Conservation (phyloP, 164 flowering plant genomes). For the Magnolia officinalis region DNA sequence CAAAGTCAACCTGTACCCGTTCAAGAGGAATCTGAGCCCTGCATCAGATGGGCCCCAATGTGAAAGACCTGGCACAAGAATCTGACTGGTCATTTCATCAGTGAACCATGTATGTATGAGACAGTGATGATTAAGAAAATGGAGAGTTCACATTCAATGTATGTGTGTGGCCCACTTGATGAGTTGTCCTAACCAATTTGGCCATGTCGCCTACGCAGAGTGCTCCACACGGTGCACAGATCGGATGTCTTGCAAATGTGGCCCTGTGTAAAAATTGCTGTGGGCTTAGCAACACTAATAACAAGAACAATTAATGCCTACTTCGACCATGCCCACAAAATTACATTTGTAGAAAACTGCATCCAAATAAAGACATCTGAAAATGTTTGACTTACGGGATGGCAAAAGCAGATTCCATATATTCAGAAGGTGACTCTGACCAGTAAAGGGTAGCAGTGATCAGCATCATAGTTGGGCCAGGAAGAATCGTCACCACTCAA, state of each 20-base stretch:
- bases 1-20: too few species aligned
- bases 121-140: neutral
- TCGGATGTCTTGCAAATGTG: neutral
- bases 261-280: neutral
- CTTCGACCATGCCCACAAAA: neutral
- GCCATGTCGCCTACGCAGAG: neutral
- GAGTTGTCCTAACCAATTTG: neutral
- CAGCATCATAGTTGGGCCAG: slow-evolving; percentile 78
- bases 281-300: neutral
- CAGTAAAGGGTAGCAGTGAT: slow-evolving; percentile 84
- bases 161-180: neutral
- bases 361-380: neutral
- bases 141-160: neutral
- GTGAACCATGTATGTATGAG: too few species aligned
- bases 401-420: neutral
- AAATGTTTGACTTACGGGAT: neutral
- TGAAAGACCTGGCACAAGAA: too few species aligned
- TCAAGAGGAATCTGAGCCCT: too few species aligned
- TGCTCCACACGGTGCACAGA: neutral
- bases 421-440: slow-evolving; percentile 55
- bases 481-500: slow-evolving; percentile 24
- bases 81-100: neutral
- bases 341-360: neutral
- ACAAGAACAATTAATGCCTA: neutral
- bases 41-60: too few species aligned